Conservation (phyloP, 345 rosid species). For the Chamaenerion angustifolium region DNA sequence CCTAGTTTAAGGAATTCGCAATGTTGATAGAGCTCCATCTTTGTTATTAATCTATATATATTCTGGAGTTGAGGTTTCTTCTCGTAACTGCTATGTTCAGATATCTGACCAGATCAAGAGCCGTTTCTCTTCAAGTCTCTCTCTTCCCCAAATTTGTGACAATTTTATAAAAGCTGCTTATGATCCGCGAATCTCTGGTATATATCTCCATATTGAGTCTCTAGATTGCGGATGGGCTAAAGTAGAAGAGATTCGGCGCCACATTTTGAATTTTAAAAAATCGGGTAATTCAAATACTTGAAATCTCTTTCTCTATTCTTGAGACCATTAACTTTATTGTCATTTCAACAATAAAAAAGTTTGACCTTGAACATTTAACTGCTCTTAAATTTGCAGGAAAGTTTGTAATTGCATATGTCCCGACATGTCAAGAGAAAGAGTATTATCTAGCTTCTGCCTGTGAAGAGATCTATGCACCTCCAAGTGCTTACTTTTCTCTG, state of each 20-base stretch:
- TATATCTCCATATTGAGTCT: conserved; percentile 78
- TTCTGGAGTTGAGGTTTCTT: conserved; percentile 7
- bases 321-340: too few relatives aligned
- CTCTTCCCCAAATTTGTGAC: conserved; percentile 77
- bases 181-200: conserved; percentile 85
- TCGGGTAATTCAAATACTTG: conserved; percentile 34
- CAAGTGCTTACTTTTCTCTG: conserved; percentile 84
- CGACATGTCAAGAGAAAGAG: conserved; percentile 74
- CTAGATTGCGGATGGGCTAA: conserved; percentile 91
- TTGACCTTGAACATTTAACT: background rate
- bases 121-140: conserved; percentile 75
- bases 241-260: conserved; percentile 82
- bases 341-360: background rate
- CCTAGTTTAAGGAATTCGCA: too few relatives aligned
- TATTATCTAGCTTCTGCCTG: conserved; percentile 90
- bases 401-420: conserved; percentile 59
- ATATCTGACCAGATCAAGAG: conserved; percentile 95
- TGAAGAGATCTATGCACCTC: conserved; percentile 78
- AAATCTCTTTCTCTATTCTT: too few relatives aligned
- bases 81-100: conserved; percentile 28
- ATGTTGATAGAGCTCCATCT: background rate
- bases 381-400: conserved; percentile 41
- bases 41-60: background rate
- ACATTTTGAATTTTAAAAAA: conserved; percentile 72
- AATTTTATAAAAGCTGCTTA: conserved; percentile 81